These are phyloP conservation scores for Pseudisothecium myosuroides DNA, from an alignment of 225 moss, liverwort and hornwort genomes.

Conservation along the genomic window DNA sequence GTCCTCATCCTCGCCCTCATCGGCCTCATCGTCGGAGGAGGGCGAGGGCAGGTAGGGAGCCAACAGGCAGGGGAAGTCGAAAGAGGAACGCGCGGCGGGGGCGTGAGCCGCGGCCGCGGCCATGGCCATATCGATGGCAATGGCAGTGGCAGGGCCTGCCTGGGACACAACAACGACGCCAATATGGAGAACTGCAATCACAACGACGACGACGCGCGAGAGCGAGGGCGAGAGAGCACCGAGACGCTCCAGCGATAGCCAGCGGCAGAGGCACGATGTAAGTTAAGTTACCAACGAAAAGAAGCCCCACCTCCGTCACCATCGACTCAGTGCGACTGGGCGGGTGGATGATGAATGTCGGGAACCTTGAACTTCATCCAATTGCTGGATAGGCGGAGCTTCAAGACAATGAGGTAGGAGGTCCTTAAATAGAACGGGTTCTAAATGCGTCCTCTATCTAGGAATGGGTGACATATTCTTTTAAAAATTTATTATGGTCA, in stretches of 20 bases:
- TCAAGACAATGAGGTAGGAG: too few species aligned
- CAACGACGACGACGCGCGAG: neutral
- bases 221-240: neutral
- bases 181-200: neutral
- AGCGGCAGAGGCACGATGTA: neutral
- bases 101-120: neutral
- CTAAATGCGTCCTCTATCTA: too few species aligned
- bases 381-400: neutral
- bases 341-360: neutral
- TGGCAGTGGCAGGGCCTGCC: neutral
- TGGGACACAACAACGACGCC: neutral
- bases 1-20: neutral
- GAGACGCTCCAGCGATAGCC: neutral
- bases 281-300: neutral
- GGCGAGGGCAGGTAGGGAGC: conserved; percentile 9
- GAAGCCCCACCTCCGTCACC: neutral
- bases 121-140: neutral
- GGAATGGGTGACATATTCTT: too few species aligned
- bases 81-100: neutral
- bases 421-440: too few species aligned
- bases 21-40: neutral
- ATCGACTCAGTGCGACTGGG: neutral
- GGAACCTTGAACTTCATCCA: neutral
- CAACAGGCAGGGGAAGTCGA: neutral
- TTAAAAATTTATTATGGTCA: too few species aligned